Evolutionary conservation across 331 rosid genomes (phyloP), one percentile per base, ranked within the genome.

Genomic region (Quercus lobata): DNA sequence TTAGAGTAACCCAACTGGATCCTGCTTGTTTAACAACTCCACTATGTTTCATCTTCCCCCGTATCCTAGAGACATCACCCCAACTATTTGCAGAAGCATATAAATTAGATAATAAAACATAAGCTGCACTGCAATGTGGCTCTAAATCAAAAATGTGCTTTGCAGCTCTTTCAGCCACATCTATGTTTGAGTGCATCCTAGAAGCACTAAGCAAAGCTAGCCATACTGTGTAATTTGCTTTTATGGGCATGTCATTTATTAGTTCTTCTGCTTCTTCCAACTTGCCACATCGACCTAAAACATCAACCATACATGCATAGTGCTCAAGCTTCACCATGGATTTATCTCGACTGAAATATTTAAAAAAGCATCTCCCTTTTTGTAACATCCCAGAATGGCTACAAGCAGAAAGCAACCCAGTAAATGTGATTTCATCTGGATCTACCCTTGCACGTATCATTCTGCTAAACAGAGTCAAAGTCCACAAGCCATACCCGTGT

Each of bases 341-440:
- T 27, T 80, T 80, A 55, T 71, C 71, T 79, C 53, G 61, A 21
- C 84, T 78, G 57, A 89, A 89, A 78, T 78, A 76, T 62, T 76
- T 71, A 73, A 89, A 86, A 78, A 89, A 81, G 74, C 79, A 29
- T 84, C 90, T 89, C 25, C 91, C 97, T 74, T 91, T 91, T 46
- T 81, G 87, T 70, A 85, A 80, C 97, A 91, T 88, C 77, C 91
- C 88, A 4, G 91, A 81, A 62, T 80, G 93, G 82, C 93, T 86
- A 79, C 97, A 91, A 17, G 92, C 90, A 63, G 91, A 88, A 57
- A 89, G 93, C 83, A 91, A 75, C 65, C 93, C 93, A 0, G 88
- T 85, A 55, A 89, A 81, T 2, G 97, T 91, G 76, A 91, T 88
- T 84, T 84, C 97, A 73, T 89, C 91, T 1, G 89, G 88, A 49